A percentile compares a stretch with the other conserved stretches of the same genome.
Conservation (phyloP, 1,139 yeast genomes). For the Taphrina communis region DNA sequence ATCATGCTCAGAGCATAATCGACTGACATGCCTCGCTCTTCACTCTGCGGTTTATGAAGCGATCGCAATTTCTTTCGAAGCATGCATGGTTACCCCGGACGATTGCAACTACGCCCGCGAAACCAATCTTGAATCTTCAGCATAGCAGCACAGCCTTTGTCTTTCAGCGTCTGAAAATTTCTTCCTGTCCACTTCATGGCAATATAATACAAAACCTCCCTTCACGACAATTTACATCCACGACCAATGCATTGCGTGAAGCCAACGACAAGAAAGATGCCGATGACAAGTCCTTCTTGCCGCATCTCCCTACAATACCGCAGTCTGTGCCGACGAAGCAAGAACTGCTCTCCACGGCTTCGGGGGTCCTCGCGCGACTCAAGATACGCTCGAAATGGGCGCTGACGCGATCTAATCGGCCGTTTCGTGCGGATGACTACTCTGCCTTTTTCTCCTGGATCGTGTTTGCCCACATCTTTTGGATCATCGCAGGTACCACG, state of each 20-base stretch:
- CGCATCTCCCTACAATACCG: slow-evolving; percentile 12
- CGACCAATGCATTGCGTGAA: not conserved
- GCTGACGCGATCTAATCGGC: slow-evolving; percentile 65
- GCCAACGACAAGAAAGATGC: not conserved
- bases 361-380: slow-evolving; percentile 59
- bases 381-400: slow-evolving; percentile 72
- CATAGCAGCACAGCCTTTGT: slow-evolving; percentile 7
- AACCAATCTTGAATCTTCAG: not conserved
- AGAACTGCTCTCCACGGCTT: slow-evolving; percentile 62
- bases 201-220: not conserved
- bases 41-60: not conserved
- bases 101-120: not conserved
- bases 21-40: not conserved
- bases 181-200: slow-evolving; percentile 1
- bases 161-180: not conserved
- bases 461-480: slow-evolving; percentile 78
- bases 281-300: slow-evolving; percentile 13
- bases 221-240: not conserved
- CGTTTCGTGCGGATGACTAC: slow-evolving; percentile 85
- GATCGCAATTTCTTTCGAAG: not conserved
- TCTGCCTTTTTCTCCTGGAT: slow-evolving; percentile 91
- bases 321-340: slow-evolving; percentile 52
- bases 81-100: slow-evolving; percentile 17
- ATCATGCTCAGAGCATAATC: not conserved
- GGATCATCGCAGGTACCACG: slow-evolving; percentile 84